Evolutionary conservation across 768 basidiomycete genomes (phyloP), one percentile per base, ranked within the genome.

Genomic region (Coprinopsis cinerea): DNA sequence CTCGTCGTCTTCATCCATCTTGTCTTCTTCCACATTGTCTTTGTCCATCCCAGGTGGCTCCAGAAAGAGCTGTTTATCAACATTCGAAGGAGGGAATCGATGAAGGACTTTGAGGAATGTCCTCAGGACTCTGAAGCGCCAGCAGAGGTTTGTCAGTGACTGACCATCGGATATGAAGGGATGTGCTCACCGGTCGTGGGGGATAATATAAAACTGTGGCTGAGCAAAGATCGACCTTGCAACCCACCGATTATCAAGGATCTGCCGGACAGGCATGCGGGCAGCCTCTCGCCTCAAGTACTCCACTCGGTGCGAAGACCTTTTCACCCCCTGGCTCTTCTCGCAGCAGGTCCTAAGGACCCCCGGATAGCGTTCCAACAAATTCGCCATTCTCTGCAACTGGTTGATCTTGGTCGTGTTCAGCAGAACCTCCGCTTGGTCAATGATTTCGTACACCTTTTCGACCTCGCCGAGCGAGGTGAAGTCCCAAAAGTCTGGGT

Each of bases 71-170:
- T n/a, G n/a, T n/a, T n/a, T n/a, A n/a, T n/a, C n/a, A 15, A 22
- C 4, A 22, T 46, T 37, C 18, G 44, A 39, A n/a, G 47, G 35
- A 2, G 59, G 57, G 35, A 49, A 56, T 14, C 59, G 53, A 17
- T 54, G 25, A n/a, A 61, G 26, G 7, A 61, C 42, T 43, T 57
- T 61, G n/a, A 63, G 46, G 43, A 61, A 61, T 9, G 53, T 44
- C 43, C 59, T 50, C 42, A 61, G 53, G 27, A 60, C 45, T 11
- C 60, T 57, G 22, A 17, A 30, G 11, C 36, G 14, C 18, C 30
- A 34, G 30, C 26, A n/a, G 18, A 25, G 14, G 10, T 4, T 23
- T 4, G 5, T 47, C 28, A 18, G 24, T 14, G 6, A 22, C 41
- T 24, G 15, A n/a, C 14, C 18, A 36, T 18, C 10, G 41, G 7